Evolutionary conservation across 2,329 filamentous ascomycete species (phyloP), one percentile per base, ranked within the genome.

Genomic region (Sordariomycetes sp.): DNA sequence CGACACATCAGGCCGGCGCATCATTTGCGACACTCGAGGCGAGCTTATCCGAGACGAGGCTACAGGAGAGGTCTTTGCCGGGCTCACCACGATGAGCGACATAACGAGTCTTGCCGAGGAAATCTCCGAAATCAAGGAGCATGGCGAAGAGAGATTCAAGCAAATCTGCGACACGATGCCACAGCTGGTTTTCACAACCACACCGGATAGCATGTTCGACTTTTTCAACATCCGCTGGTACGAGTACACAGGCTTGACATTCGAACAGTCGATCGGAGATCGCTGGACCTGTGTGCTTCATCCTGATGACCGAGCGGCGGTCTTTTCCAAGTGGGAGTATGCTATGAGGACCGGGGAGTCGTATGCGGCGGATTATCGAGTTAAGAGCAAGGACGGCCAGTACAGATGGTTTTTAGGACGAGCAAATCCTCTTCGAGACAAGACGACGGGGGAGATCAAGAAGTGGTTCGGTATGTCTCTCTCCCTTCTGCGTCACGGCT

Each of bases 221-320:
- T 91, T 89, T 69, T 91, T 85, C 68, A 88, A 86, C 59, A 79
- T 81, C 53, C 74, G 84, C n/a, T 92, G 87, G 86, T 89, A 88
- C 64, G 78, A 81, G n/a, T 91, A 88, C 63, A 91, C 88, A 0
- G 86, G 88, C 0, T 69, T 90, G 25, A 77, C 76, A 0, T 73
- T 76, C 10, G 80, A 86, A 52, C 73, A 84, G 10, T 87, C 82
- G 28, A 62, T 86, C 2, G 86, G 86, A 0, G 64, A 74, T 34
- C 78, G 78, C 1, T 89, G 86, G 85, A 72, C 74, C 63, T 70
- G 75, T 2, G 76, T 82, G 0, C 86, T 90, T 61, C 87, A 90
- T 62, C 79, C 80, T 0, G 87, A 90, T 32, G 87, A 91, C 61
- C 74, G 86, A 67, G 62, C 70, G 0, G 72, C 76, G n/a, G 78